Evolutionary conservation across 805 yeast genomes (phyloP), one percentile per base, ranked within the genome.

Genomic region (Wickerhamomyces alni): DNA sequence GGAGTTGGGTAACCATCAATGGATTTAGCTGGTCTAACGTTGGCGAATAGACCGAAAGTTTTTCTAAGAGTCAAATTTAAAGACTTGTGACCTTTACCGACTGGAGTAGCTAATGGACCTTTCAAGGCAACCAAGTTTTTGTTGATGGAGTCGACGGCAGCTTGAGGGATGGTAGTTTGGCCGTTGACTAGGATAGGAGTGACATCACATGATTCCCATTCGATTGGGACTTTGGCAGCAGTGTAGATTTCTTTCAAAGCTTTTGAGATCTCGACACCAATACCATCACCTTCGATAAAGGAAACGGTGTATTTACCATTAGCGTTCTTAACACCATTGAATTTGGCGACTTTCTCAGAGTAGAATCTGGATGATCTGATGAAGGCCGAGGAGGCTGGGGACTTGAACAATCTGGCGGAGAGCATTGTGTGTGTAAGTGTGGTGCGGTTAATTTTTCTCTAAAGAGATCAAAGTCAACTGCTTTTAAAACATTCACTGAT

Each of bases 21-120:
- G 44, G 95, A 84, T 69, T 85, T 85, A 66, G 97, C 93, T 40
- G 97, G 98, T 72, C 97, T 85, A 42, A 93, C 95, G 66, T 91
- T 91, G 60, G 99, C 99, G 55, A 88, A 93, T 55, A 93, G 74
- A 69, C 84, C 82, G 73, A 93, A 93, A 38, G 98, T 87, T 72
- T 96, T 87, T 76, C 99, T 87, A 67, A 93, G 75, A 28, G 99
- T 91, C 74, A 93, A 75, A 77, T 93, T 93, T 77, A 93, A 79
- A 34, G 98, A 89, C 60, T 87, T 87, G 74, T 93, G 98, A 62
- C 99, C 99, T 71, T 91, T 91, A 57, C 97, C 99, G 48, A 91
- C 89, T 42, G 99, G 99, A 30, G 99, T 93, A 40, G 97, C 98
- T 59, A 93, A 73, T 24, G 98, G 98, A 53, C 99, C 99, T 73